A percentile compares a stretch with the other conserved stretches of the same genome.
phyloP scores from a whole-genome alignment of 345 rosid species.

The Triadica sebifera region DNA sequence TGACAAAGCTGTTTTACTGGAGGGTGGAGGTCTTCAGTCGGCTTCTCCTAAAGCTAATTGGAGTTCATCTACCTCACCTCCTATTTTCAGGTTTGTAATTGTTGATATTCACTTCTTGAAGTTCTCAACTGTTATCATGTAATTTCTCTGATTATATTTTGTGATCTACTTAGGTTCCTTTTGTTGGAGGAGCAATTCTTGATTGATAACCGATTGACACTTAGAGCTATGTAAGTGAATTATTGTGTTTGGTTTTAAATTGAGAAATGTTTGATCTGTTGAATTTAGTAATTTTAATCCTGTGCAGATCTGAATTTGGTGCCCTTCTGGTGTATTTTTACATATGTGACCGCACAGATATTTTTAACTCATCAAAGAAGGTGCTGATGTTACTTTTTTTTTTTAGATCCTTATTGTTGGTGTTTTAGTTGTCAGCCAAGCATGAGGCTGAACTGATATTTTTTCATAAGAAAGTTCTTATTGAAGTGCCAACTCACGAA shows the following conservation, averaged over 20 bases:
- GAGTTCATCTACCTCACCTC: constrained; percentile 41
- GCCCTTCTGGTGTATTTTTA: constrained; percentile 62
- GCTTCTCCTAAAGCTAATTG: constrained; percentile 67
- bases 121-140: background rate
- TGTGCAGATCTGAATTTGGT: constrained; percentile 74
- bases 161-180: constrained; percentile 51
- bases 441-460: constrained; percentile 2
- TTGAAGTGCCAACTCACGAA: background rate
- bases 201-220: constrained; percentile 70
- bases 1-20: constrained; percentile 72
- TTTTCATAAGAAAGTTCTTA: background rate
- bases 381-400: constrained; percentile 30
- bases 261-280: background rate
- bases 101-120: constrained; percentile 1
- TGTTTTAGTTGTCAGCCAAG: background rate
- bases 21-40: constrained; percentile 79
- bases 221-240: constrained; percentile 81
- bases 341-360: constrained; percentile 87
- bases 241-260: constrained; percentile 2
- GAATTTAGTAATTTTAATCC: background rate
- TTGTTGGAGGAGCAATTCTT: constrained; percentile 85
- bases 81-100: constrained; percentile 55
- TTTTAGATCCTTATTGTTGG: constrained; percentile 2
- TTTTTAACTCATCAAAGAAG: constrained; percentile 75
- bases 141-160: background rate